Percentiles rank a stretch among this genome's conserved stretches.
phyloP scores from a whole-genome alignment of 1,284 basidiomycete genomes.

The Bjerkandera adusta region DNA sequence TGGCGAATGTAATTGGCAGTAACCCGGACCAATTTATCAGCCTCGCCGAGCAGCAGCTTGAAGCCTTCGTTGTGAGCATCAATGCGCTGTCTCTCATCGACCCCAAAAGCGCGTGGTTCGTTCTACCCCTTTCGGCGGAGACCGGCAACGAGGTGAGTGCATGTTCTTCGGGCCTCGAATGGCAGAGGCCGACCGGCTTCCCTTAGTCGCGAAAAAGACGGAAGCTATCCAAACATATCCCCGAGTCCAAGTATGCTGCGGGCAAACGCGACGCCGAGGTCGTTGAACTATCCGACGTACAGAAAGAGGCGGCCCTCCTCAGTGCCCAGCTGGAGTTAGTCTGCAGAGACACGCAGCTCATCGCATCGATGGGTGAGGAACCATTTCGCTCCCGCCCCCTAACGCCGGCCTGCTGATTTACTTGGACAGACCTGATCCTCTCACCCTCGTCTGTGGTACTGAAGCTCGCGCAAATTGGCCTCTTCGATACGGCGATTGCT shows the following conservation, averaged over 20 bases:
- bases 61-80: slow-evolving; percentile 84
- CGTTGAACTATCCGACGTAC: slow-evolving; percentile 80
- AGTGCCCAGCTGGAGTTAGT: slow-evolving; percentile 80
- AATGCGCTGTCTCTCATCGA: slow-evolving; percentile 88
- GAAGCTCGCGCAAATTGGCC: slow-evolving; percentile 76
- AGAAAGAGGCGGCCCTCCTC: slow-evolving; percentile 81
- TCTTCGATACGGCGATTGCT: slow-evolving; percentile 79
- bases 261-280: slow-evolving; percentile 72
- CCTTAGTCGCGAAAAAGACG: slow-evolving; percentile 54
- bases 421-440: slow-evolving; percentile 55
- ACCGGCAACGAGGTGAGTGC: slow-evolving; percentile 38
- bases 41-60: slow-evolving; percentile 73
- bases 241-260: slow-evolving; percentile 64
- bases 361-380: slow-evolving; percentile 43
- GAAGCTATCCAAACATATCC: slow-evolving; percentile 75
- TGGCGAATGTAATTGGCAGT: slow-evolving; percentile 54
- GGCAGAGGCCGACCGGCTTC: no score
- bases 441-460: slow-evolving; percentile 76
- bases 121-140: slow-evolving; percentile 51
- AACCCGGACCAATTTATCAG: slow-evolving; percentile 52
- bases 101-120: slow-evolving; percentile 82
- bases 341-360: slow-evolving; percentile 51
- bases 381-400: neutral
- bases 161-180: no score
- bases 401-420: neutral